Conservation (phyloP, 352 stramenopile species). For the Phytophthora crassamura region DNA sequence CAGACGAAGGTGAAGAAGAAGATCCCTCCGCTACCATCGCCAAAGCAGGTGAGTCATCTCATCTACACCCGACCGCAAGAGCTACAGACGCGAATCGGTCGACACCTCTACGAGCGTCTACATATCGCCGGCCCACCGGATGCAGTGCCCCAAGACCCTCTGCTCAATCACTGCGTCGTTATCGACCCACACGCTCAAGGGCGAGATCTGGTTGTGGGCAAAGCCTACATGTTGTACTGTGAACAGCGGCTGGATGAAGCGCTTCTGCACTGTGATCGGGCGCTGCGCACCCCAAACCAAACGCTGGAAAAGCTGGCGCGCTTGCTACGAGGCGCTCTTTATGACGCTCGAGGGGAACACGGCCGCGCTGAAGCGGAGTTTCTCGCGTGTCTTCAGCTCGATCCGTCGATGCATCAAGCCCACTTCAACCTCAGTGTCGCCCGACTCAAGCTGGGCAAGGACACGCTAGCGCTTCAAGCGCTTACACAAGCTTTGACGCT, state of each 20-base stretch:
- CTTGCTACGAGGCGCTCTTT: slow-evolving; percentile 64
- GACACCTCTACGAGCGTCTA: slow-evolving; percentile 61
- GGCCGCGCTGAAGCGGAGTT: slow-evolving; percentile 57
- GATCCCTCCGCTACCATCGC: slow-evolving; percentile 62
- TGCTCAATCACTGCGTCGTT: slow-evolving; percentile 70
- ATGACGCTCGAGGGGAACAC: slow-evolving; percentile 56
- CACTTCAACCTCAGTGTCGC: slow-evolving; percentile 70
- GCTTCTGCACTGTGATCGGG: slow-evolving; percentile 58
- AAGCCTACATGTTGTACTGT: slow-evolving; percentile 63
- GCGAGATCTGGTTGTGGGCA: slow-evolving; percentile 52
- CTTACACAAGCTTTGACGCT: slow-evolving; percentile 49
- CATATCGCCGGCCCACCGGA: slow-evolving; percentile 48
- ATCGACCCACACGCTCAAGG: slow-evolving; percentile 59
- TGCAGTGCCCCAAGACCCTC: slow-evolving; percentile 62
- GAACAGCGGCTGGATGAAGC: slow-evolving; percentile 69
- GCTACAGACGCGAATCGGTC: slow-evolving; percentile 68
- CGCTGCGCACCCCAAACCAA: slow-evolving; percentile 56
- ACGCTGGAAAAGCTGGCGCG: slow-evolving; percentile 68
- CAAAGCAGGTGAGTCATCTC: slow-evolving; percentile 61
- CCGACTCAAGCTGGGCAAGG: slow-evolving; percentile 55
- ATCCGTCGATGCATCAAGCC: slow-evolving; percentile 66
- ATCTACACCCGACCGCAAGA: slow-evolving; percentile 75
- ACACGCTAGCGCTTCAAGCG: slow-evolving; percentile 42
- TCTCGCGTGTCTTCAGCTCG: slow-evolving; percentile 43
- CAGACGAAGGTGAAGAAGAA: slow-evolving; percentile 37